Evolutionary conservation across 768 basidiomycete genomes (phyloP).

Genomic region (Termitomyces eurrhizus): DNA sequence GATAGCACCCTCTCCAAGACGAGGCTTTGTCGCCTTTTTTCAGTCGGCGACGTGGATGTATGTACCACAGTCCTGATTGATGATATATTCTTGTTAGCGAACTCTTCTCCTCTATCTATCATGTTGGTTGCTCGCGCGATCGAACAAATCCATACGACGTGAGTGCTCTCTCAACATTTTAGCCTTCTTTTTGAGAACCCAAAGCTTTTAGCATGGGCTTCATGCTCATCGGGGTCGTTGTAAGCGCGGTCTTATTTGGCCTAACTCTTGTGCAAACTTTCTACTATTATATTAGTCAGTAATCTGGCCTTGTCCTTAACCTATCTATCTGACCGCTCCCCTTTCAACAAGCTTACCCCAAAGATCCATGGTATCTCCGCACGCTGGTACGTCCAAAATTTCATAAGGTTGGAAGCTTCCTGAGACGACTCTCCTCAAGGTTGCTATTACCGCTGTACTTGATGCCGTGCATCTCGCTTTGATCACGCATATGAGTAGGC

Average conservation of each 20-base stretch:
- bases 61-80: not conserved
- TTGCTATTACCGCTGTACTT: constrained; percentile 34
- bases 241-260: constrained; percentile 18
- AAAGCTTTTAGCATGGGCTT: constrained; percentile 16
- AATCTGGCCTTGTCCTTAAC: not conserved
- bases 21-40: not conserved
- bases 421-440: constrained; percentile 23
- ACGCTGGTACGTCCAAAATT: constrained; percentile 5
- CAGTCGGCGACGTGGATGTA: not conserved
- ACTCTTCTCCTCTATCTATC: not conserved
- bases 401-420: not conserved
- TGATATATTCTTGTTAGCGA: not conserved
- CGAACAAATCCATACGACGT: constrained; percentile 12
- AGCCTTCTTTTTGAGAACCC: not conserved
- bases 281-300: constrained; percentile 18
- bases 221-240: constrained; percentile 16
- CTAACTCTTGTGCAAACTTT: constrained; percentile 19
- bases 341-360: constrained; percentile 13
- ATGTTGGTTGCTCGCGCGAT: constrained; percentile 7
- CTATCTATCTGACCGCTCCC: not conserved
- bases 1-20: not conserved
- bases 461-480: constrained; percentile 47
- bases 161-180: not conserved
- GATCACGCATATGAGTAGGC: constrained; percentile 42
- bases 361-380: constrained; percentile 17